Evolutionary conservation across 176 grass and related monocot genomes (phyloP).

Genomic region (Aechmea fasciata): DNA sequence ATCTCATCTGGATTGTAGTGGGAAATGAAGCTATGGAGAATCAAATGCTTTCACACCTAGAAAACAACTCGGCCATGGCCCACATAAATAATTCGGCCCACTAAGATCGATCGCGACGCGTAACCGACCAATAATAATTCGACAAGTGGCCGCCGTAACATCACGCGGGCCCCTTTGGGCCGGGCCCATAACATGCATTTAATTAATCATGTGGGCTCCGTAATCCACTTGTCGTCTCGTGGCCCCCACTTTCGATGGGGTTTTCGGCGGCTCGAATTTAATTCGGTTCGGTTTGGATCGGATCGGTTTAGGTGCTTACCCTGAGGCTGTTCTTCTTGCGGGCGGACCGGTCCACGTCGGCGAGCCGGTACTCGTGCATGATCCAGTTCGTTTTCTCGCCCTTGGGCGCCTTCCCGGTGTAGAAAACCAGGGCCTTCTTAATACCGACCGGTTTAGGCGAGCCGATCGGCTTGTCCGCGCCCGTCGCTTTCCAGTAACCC

Average conservation of each 20-base stretch:
- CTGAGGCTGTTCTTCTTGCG: conserved; percentile 64
- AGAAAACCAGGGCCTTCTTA: conserved; percentile 85
- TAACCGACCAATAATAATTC: neutral
- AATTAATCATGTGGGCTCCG: neutral
- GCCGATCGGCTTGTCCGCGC: conserved; percentile 67
- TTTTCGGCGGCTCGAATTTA: no score
- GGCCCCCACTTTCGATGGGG: no score
- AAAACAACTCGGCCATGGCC: neutral
- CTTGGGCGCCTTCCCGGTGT: conserved; percentile 68
- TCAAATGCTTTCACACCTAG: conserved; percentile 29
- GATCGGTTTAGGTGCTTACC: conserved; percentile 7
- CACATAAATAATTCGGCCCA: neutral
- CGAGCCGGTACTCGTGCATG: conserved; percentile 99
- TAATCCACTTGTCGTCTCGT: no score
- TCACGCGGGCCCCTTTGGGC: neutral
- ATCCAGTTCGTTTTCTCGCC: conserved; percentile 99
- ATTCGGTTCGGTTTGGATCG: no score
- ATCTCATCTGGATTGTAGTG: conserved; percentile 10
- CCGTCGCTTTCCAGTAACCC: conserved; percentile 82
- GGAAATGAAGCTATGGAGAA: no score
- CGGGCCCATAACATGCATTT: neutral
- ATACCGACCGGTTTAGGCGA: conserved; percentile 46
- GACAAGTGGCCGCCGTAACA: neutral
- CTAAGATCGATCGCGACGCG: neutral
- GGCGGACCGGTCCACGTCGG: conserved; percentile 57